Percentiles rank a stretch among this genome's conserved stretches.
These are phyloP conservation scores for Eimeria maxima DNA, from an alignment of 169 alveolate genomes.

Conservation along the genomic window DNA sequence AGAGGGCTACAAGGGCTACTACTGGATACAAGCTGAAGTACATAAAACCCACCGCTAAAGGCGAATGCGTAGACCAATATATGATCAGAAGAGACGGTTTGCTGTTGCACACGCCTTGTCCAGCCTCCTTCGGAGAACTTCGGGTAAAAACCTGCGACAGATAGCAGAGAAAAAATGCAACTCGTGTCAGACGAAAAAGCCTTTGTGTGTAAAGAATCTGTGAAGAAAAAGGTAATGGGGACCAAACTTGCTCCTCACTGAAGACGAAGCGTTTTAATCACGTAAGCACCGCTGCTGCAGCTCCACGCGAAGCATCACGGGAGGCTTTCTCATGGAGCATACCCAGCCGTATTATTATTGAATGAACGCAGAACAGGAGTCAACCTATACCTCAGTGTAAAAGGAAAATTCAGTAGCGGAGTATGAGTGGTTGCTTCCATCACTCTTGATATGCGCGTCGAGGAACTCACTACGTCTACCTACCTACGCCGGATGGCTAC, in stretches of 20 bases:
- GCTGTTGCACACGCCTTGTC: background rate
- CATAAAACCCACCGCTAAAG: background rate
- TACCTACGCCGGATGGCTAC: background rate
- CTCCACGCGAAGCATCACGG: background rate
- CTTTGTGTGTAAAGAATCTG: background rate
- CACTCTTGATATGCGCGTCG: background rate
- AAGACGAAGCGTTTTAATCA: background rate
- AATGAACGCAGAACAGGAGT: background rate
- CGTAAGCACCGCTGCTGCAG: background rate
- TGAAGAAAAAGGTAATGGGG: background rate
- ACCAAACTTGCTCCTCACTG: background rate
- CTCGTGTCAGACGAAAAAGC: background rate
- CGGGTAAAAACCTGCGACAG: background rate
- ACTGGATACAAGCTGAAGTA: background rate
- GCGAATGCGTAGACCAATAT: background rate
- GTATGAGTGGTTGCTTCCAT: background rate
- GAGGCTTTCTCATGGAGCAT: background rate
- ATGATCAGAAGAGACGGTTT: background rate
- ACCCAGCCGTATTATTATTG: background rate
- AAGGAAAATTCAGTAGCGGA: background rate
- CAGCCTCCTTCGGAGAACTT: background rate
- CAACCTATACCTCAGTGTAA: background rate
- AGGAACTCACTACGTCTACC: conserved; percentile 23
- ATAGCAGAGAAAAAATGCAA: background rate
- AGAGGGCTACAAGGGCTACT: background rate